These are phyloP conservation scores for Brassica balearica DNA, from an alignment of 441 rosid genomes.

Conservation along the genomic window DNA sequence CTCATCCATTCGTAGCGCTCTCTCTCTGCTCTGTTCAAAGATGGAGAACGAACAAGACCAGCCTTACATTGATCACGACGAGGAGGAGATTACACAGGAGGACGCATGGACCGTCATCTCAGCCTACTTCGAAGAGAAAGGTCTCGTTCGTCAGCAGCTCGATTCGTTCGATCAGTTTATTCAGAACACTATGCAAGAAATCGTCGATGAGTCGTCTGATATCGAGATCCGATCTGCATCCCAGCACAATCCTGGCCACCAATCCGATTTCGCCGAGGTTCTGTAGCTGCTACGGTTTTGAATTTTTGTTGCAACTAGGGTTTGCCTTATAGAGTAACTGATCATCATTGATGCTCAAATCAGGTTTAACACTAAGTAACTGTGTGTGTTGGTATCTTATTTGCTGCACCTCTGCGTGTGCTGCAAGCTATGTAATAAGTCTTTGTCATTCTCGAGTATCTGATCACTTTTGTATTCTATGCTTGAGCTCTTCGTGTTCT, in stretches of 20 bases:
- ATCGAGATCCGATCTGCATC: slow-evolving; percentile 97
- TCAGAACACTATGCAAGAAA: slow-evolving; percentile 97
- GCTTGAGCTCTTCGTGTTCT: background rate
- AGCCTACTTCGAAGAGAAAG: slow-evolving; percentile 96
- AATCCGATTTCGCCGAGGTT: slow-evolving; percentile 92
- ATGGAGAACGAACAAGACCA: slow-evolving; percentile 75
- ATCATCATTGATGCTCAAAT: background rate
- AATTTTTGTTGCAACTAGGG: background rate
- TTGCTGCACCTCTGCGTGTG: background rate
- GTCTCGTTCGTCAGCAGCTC: slow-evolving; percentile 92
- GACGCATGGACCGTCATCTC: slow-evolving; percentile 97
- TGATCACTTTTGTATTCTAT: background rate
- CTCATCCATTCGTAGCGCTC: background rate
- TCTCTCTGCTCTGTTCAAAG: background rate
- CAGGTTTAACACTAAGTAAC: background rate
- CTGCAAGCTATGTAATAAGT: slow-evolving; percentile 19
- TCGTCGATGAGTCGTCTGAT: slow-evolving; percentile 80
- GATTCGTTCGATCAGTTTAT: slow-evolving; percentile 97
- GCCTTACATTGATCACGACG: slow-evolving; percentile 57
- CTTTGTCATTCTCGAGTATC: slow-evolving; percentile 12
- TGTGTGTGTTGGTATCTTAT: background rate
- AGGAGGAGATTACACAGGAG: slow-evolving; percentile 88
- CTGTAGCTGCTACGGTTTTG: slow-evolving; percentile 33
- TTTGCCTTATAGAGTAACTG: background rate
- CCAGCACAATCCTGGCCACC: slow-evolving; percentile 95